A percentile compares a stretch with the other conserved stretches of the same genome.
Conservation (phyloP, 257 asterid genomes). For the Solanum pimpinellifolium region DNA sequence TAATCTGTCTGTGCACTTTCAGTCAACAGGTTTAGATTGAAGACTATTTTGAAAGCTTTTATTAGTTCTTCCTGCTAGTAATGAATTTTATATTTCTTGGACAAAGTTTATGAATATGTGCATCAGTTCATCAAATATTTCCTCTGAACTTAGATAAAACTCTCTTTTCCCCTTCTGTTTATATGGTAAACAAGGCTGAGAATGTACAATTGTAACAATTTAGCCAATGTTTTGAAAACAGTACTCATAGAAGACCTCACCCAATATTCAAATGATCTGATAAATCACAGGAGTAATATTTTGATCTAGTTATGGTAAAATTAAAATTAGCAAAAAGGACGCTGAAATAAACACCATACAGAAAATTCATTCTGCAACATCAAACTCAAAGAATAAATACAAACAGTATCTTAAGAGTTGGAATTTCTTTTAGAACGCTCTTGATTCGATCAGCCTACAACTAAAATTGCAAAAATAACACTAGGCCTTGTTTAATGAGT, state of each 20-base stretch:
- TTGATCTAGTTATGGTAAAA: neutral
- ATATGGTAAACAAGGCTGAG: neutral
- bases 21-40: neutral
- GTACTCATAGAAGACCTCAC: neutral
- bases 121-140: neutral
- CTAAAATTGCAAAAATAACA: neutral
- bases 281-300: neutral
- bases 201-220: neutral
- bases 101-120: neutral
- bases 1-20: neutral
- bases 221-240: neutral
- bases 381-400: neutral
- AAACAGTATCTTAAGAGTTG: neutral
- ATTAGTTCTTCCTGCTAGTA: neutral
- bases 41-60: neutral
- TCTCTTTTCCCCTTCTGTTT: neutral
- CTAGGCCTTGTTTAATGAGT: neutral
- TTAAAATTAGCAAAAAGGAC: neutral
- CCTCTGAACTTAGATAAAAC: neutral
- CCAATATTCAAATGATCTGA: neutral
- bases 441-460: neutral
- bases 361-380: neutral
- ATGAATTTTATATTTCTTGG: neutral
- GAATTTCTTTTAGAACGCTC: neutral
- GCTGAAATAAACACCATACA: neutral